Percentiles rank a stretch among this genome's conserved stretches.
Conservation (phyloP, 768 basidiomycete genomes). For the Pleurotus platypus region DNA sequence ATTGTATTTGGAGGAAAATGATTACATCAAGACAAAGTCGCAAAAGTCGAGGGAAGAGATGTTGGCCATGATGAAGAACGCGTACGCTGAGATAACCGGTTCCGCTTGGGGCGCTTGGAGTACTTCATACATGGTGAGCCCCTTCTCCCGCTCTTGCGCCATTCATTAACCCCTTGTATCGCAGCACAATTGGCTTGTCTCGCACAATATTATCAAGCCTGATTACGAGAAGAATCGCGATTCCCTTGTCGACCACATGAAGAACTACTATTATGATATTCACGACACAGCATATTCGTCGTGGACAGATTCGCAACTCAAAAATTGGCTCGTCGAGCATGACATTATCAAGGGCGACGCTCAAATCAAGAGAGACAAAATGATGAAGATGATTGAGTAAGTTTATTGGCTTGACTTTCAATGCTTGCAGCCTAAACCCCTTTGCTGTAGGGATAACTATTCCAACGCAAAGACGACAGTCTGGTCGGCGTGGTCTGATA, state of each 20-base stretch:
- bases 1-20: conserved; percentile 70
- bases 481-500: conserved; percentile 71
- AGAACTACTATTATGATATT: conserved; percentile 69
- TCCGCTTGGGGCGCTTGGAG: conserved; percentile 87
- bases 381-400: conserved; percentile 68
- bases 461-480: conserved; percentile 52
- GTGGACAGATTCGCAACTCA: conserved; percentile 80
- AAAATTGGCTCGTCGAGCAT: conserved; percentile 76
- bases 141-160: neutral
- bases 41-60: conserved; percentile 67
- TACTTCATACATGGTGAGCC: conserved; percentile 74
- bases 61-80: conserved; percentile 60
- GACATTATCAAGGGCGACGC: conserved; percentile 69
- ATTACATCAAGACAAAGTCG: conserved; percentile 59
- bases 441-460: conserved; percentile 60
- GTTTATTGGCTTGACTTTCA: conserved; percentile 17
- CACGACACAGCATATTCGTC: conserved; percentile 52
- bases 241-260: conserved; percentile 63
- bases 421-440: neutral
- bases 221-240: conserved; percentile 52
- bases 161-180: neutral
- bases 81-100: conserved; percentile 57
- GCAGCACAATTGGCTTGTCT: conserved; percentile 80
- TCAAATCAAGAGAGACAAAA: conserved; percentile 66
- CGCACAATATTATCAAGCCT: conserved; percentile 68